Conservation (phyloP, 192 early-diverging fungal genomes). For the Gaertneriomyces semiglobifer region DNA sequence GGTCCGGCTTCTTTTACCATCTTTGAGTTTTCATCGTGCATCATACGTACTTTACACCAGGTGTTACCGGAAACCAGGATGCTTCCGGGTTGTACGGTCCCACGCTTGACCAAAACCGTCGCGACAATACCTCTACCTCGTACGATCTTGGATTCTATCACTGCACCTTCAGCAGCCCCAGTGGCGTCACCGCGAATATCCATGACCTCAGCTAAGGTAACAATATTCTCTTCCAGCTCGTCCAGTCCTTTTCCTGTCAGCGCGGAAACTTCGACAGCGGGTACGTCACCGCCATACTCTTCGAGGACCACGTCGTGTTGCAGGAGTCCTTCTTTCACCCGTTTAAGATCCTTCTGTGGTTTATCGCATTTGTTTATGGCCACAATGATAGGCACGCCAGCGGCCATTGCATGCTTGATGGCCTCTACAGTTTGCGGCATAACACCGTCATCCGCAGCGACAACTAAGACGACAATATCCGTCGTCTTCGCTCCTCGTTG, state of each 20-base stretch:
- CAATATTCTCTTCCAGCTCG: slow-evolving; percentile 83
- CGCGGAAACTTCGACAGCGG: slow-evolving; percentile 85
- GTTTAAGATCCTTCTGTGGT: slow-evolving; percentile 50
- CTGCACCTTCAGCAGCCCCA: slow-evolving; percentile 74
- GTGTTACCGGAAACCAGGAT: slow-evolving; percentile 80
- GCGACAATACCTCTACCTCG: slow-evolving; percentile 82
- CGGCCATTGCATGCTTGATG: slow-evolving; percentile 82
- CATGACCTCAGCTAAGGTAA: slow-evolving; percentile 79
- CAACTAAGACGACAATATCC: slow-evolving; percentile 95
- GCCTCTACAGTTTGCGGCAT: slow-evolving; percentile 98
- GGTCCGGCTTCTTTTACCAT: slow-evolving; percentile 73
- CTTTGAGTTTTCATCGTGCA: slow-evolving; percentile 77
- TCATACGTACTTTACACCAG: slow-evolving; percentile 82
- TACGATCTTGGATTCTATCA: slow-evolving; percentile 86
- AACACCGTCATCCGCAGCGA: slow-evolving; percentile 95
- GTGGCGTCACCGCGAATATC: slow-evolving; percentile 81
- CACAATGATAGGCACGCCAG: slow-evolving; percentile 85
- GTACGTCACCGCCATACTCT: slow-evolving; percentile 90
- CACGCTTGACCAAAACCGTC: slow-evolving; percentile 83
- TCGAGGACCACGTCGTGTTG: slow-evolving; percentile 80
- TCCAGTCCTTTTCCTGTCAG: slow-evolving; percentile 82
- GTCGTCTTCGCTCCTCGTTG: slow-evolving; percentile 89
- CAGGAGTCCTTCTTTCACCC: slow-evolving; percentile 65
- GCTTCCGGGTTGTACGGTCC: slow-evolving; percentile 75
- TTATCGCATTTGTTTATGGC: slow-evolving; percentile 99